Conservation (phyloP, 2,329 filamentous ascomycete species). For the Pseudopithomyces chartarum region DNA sequence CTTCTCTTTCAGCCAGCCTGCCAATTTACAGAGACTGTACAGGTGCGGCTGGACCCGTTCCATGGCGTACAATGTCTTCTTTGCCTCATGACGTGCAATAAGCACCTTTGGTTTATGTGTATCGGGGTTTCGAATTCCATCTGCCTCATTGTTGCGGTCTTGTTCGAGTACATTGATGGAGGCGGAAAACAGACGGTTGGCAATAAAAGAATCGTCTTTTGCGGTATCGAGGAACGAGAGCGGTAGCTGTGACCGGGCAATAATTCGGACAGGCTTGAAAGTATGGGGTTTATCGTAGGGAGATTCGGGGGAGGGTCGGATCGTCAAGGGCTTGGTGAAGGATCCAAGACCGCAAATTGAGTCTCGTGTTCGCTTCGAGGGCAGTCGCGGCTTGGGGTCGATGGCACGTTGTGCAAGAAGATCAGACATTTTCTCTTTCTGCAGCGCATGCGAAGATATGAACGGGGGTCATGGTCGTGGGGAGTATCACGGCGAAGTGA, state of each 20-base stretch:
- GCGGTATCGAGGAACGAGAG: constrained; percentile 44
- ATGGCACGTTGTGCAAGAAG: constrained; percentile 29
- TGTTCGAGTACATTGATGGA: constrained; percentile 39
- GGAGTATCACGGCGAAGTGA: not conserved
- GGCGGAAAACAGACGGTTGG: constrained; percentile 42
- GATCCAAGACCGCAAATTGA: constrained; percentile 33
- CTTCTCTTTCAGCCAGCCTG: constrained; percentile 66
- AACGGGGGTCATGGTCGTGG: constrained; percentile 28
- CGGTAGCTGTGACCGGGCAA: constrained; percentile 43
- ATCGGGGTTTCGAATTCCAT: constrained; percentile 10
- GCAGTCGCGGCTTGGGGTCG: constrained; percentile 28
- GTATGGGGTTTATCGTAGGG: constrained; percentile 33
- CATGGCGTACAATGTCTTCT: constrained; percentile 81
- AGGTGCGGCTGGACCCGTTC: constrained; percentile 66
- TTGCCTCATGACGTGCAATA: constrained; percentile 38
- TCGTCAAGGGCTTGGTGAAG: constrained; percentile 35
- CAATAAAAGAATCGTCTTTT: constrained; percentile 24
- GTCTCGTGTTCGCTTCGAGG: constrained; percentile 40
- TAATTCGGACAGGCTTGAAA: constrained; percentile 42
- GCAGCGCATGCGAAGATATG: constrained; percentile 35
- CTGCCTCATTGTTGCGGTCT: not conserved
- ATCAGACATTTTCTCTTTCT: constrained; percentile 38
- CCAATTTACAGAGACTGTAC: constrained; percentile 72
- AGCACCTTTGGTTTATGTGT: constrained; percentile 31
- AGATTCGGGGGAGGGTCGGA: constrained; percentile 37